Conservation (phyloP, 2,329 filamentous ascomycete species). For the Diaporthe ilicicola region DNA sequence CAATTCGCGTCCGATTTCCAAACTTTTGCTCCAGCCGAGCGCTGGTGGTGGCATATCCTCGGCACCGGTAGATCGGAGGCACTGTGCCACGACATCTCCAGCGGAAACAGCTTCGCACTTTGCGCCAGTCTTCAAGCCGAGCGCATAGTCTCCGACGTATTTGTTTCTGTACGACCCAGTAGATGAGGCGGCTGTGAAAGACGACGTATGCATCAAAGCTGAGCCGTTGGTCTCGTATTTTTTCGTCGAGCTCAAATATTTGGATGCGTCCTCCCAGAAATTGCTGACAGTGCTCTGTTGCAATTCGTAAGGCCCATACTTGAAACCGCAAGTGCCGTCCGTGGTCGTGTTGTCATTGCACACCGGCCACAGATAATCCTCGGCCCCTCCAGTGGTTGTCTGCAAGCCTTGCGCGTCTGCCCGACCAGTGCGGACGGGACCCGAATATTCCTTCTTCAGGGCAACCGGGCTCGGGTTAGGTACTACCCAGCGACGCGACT, state of each 20-base stretch:
- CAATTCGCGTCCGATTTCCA: background rate
- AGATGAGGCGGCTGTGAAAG: background rate
- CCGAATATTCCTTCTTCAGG: background rate
- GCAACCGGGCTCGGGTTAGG: background rate
- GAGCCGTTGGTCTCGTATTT: slow-evolving; percentile 5
- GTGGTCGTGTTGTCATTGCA: background rate
- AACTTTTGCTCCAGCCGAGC: slow-evolving; percentile 1
- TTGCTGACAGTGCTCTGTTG: slow-evolving; percentile 20
- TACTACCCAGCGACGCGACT: background rate
- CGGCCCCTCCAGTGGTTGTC: slow-evolving; percentile 3
- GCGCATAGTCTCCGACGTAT: background rate
- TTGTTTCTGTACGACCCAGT: background rate
- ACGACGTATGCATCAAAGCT: slow-evolving; percentile 21
- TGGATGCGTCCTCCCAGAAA: background rate
- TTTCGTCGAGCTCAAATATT: background rate
- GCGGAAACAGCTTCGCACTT: background rate
- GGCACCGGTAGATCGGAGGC: background rate
- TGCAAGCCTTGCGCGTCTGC: background rate
- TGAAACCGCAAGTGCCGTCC: slow-evolving; percentile 1
- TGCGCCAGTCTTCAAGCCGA: slow-evolving; percentile 21
- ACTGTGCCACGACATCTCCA: background rate
- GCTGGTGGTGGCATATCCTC: background rate
- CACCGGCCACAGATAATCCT: slow-evolving; percentile 17
- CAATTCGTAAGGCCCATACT: slow-evolving; percentile 18
- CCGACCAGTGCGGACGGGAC: background rate